These are phyloP conservation scores for Trichopus zeylanicus DNA, from an alignment of 116 monocot genomes.

Conservation along the genomic window DNA sequence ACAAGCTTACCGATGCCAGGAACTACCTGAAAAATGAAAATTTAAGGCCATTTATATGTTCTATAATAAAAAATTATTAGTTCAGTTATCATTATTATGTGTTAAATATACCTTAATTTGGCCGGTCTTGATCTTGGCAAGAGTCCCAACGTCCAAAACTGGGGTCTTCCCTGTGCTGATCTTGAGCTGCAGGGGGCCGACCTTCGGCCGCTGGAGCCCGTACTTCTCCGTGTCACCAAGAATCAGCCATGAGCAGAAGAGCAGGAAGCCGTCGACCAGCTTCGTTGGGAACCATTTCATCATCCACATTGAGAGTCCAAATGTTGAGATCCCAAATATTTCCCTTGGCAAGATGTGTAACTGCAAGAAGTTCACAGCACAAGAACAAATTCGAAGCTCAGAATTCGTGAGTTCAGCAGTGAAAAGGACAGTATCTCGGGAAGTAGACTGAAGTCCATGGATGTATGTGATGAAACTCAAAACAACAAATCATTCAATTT, in stretches of 20 bases:
- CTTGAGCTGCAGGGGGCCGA: conserved; percentile 72
- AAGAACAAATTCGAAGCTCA: background rate
- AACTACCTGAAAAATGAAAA: conserved; percentile 34
- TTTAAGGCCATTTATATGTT: too few species aligned
- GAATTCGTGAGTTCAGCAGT: too few species aligned
- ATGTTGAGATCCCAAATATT: conserved; percentile 80
- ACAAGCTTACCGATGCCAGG: conserved; percentile 40
- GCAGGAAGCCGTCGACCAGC: conserved; percentile 52
- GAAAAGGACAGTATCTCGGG: too few species aligned
- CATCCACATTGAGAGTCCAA: conserved; percentile 68
- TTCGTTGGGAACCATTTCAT: conserved; percentile 63
- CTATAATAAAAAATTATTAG: too few species aligned
- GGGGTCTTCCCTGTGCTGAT: conserved; percentile 37
- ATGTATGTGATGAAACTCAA: too few species aligned
- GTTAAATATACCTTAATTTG: conserved; percentile 53
- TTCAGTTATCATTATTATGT: too few species aligned
- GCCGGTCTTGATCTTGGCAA: conserved; percentile 55
- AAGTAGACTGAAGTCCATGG: too few species aligned
- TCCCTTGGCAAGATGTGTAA: conserved; percentile 47
- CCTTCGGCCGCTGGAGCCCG: conserved; percentile 63
- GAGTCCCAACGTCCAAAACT: conserved; percentile 46
- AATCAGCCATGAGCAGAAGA: conserved; percentile 46
- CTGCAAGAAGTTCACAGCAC: background rate
- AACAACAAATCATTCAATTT: too few species aligned
- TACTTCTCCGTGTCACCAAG: conserved; percentile 58